phyloP scores from a whole-genome alignment of 345 rosid species.

The Theobroma cacao region DNA sequence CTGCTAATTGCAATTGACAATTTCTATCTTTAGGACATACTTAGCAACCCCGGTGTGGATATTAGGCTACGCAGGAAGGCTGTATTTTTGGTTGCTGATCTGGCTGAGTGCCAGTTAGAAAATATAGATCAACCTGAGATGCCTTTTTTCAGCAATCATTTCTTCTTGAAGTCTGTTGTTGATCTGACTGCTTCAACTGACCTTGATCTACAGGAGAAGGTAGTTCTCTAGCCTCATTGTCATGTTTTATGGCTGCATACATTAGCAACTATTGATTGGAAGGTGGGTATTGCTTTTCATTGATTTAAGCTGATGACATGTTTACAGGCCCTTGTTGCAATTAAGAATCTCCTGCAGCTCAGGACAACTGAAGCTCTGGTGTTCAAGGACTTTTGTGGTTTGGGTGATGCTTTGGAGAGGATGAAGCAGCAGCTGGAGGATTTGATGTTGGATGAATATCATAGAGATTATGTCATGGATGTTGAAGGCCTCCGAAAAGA shows the following conservation, averaged over 20 bases:
- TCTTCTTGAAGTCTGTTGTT: constrained; percentile 75
- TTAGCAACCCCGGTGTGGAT: constrained; percentile 56
- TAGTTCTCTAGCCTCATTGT: constrained; percentile 12
- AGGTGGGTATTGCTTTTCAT: not conserved
- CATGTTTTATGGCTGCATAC: not conserved
- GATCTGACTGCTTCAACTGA: constrained; percentile 57
- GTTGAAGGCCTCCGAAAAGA: constrained; percentile 67
- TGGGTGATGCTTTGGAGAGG: constrained; percentile 61
- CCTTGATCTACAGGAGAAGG: constrained; percentile 97
- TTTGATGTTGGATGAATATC: constrained; percentile 56
- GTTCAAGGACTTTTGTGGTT: constrained; percentile 67
- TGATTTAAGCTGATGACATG: not conserved
- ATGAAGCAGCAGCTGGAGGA: constrained; percentile 64
- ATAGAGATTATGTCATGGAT: constrained; percentile 61
- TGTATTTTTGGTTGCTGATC: constrained; percentile 69
- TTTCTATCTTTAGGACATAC: constrained; percentile 48
- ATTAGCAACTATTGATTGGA: not conserved
- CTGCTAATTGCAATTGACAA: constrained; percentile 11
- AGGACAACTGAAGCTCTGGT: constrained; percentile 50
- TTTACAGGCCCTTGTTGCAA: constrained; percentile 70
- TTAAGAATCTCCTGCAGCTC: constrained; percentile 73
- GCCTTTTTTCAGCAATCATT: constrained; percentile 48
- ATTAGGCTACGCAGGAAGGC: constrained; percentile 75
- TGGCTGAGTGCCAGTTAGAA: constrained; percentile 62
- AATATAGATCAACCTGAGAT: constrained; percentile 40